A percentile compares a stretch with the other conserved stretches of the same genome.
Conservation (phyloP, 2,329 filamentous ascomycete genomes). For the Trichoderma sp. region DNA sequence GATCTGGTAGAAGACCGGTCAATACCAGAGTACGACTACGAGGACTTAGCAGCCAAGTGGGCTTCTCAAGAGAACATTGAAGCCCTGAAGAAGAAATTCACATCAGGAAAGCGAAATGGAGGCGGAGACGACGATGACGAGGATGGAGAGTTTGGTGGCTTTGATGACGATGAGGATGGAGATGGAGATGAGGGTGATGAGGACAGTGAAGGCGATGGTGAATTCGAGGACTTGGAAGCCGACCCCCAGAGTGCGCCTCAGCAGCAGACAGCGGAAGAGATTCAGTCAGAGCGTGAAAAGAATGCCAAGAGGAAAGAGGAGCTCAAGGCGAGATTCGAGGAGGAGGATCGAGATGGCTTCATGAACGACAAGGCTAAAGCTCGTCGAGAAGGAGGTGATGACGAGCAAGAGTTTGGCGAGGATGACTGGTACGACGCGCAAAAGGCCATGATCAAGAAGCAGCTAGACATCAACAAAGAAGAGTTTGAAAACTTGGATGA, state of each 20-base stretch:
- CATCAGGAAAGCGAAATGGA: conserved; percentile 48
- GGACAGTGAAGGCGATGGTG: conserved; percentile 71
- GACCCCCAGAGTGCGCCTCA: conserved; percentile 32
- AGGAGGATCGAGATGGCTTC: conserved; percentile 96
- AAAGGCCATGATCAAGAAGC: conserved; percentile 91
- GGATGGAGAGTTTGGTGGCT: conserved; percentile 44
- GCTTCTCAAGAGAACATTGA: conserved; percentile 74
- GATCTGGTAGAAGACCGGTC: conserved; percentile 75
- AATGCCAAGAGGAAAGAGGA: conserved; percentile 94
- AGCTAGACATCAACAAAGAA: conserved; percentile 92
- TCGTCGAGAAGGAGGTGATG: conserved; percentile 63
- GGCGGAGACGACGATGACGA: conserved; percentile 40
- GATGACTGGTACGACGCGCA: conserved; percentile 99
- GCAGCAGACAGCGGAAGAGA: conserved; percentile 44
- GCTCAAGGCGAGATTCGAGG: conserved; percentile 88
- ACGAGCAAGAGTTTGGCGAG: conserved; percentile 82
- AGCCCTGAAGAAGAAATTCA: conserved; percentile 70
- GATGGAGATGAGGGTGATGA: conserved; percentile 56
- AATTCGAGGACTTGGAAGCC: conserved; percentile 77
- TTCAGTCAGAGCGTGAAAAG: conserved; percentile 86
- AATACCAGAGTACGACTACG: conserved; percentile 77
- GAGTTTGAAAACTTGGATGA: conserved; percentile 90
- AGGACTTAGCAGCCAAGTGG: conserved; percentile 82
- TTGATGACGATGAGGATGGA: conserved; percentile 65
- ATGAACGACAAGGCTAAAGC: conserved; percentile 83